Evolutionary conservation across 345 rosid species (phyloP), one percentile per base, ranked within the genome.

Genomic region (Turritis glabra): DNA sequence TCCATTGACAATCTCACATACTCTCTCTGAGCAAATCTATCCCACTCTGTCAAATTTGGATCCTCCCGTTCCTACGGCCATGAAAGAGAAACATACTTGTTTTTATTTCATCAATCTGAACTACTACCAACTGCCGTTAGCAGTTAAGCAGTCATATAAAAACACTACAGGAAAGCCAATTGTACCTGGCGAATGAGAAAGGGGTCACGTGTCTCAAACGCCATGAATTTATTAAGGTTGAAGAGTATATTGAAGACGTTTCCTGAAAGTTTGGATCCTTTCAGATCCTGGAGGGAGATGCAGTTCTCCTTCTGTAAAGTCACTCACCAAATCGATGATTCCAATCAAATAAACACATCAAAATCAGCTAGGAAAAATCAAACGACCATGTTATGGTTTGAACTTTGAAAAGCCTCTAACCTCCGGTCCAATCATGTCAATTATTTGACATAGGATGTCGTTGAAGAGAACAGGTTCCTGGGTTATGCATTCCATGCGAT

Each of bases 341-440:
- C 25, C 68, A 44, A 18, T 41, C 37, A 43, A 5, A 26, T 27
- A 25, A 63, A 26, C 8, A n/a, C 7, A 48, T 9, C 23, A 41
- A 40, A 58, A 61, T 29, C 11, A 74, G 47, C 15, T 17, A 61
- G 29, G 22, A 53, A 12, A 71, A 33, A 22, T 53, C 47, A 66
- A 29, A 27, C 11, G 8, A 26, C 11, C 21, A 54, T 27, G 33
- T 53, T 53, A 30, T 14, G 32, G 32, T 40, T 5, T 61, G 15
- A 7, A 15, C 19, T 40, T 5, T 61, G 15, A 7, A 15, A 26
- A 15, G 74, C 29, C 22, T 43, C 65, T 18, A 61, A 91, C 97
- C 94, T 89, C 77, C 17, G 92, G 90, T 37, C 84, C 83, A 79
- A 89, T 85, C 92, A 89, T 89, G 76, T 89, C 94, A 70, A 91